These are phyloP conservation scores for Ceratocystis huliohia DNA, from an alignment of 2,329 filamentous ascomycete genomes.

Conservation along the genomic window DNA sequence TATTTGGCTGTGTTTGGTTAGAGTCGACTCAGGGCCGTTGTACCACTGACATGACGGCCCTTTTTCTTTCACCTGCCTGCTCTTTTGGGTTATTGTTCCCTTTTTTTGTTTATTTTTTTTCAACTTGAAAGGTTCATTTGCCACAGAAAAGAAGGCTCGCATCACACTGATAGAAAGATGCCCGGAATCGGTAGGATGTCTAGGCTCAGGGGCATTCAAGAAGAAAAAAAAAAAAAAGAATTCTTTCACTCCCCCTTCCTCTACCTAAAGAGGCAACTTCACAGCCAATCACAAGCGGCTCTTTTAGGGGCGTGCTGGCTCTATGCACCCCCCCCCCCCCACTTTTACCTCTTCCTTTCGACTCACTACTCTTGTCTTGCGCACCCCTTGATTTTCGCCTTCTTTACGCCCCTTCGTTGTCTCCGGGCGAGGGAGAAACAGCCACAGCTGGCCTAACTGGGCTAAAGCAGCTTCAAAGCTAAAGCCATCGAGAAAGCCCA, in stretches of 20 bases:
- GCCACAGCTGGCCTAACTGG: slow-evolving; percentile 1
- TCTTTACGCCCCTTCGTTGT: neutral
- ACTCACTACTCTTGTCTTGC: neutral
- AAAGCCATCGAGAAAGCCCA: neutral
- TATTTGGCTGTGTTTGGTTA: neutral
- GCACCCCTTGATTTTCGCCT: neutral
- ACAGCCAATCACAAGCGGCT: neutral
- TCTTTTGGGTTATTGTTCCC: slow-evolving; percentile 8
- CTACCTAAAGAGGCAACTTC: neutral
- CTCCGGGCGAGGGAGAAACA: neutral
- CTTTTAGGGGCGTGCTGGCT: neutral
- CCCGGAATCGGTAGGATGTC: neutral
- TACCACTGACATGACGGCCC: neutral
- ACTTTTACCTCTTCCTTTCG: neutral
- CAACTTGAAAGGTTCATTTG: neutral
- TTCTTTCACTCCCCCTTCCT: neutral
- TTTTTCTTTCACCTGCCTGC: neutral
- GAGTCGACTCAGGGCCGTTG: neutral
- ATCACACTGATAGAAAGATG: neutral
- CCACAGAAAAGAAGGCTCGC: neutral
- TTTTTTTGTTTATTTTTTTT: neutral
- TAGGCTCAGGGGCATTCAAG: neutral
- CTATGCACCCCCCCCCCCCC: neutral
- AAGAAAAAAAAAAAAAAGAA: neutral
- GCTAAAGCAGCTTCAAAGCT: neutral